phyloP scores from a whole-genome alignment of 495 filamentous ascomycete species.

The Podospora appendiculata region DNA sequence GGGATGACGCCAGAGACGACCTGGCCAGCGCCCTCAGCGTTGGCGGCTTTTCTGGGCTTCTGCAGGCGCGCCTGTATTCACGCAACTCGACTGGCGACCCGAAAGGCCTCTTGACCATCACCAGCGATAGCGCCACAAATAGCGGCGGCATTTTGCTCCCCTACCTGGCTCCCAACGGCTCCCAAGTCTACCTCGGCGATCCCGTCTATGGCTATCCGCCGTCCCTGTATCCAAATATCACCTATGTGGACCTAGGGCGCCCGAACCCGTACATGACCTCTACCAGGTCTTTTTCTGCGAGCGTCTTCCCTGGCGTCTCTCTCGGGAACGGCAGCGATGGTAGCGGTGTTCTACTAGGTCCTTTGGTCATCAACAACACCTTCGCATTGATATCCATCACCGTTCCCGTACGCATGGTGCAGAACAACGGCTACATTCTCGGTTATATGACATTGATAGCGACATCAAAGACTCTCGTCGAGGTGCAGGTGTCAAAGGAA shows the following conservation, averaged over 20 bases:
- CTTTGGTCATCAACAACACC: conserved; percentile 55
- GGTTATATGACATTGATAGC: conserved; percentile 70
- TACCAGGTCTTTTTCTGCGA: conserved; percentile 32
- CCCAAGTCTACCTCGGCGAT: conserved; percentile 50
- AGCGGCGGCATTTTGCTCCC: conserved; percentile 45
- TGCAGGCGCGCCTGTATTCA: conserved; percentile 62
- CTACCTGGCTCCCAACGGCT: conserved; percentile 48
- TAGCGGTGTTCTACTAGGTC: conserved; percentile 57
- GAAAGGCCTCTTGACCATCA: conserved; percentile 52
- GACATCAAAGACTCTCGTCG: conserved; percentile 50
- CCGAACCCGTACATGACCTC: conserved; percentile 25
- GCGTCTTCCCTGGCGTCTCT: conserved; percentile 41
- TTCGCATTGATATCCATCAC: conserved; percentile 78
- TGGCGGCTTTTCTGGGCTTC: conserved; percentile 43
- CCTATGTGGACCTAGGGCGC: conserved; percentile 39
- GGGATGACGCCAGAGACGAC: conserved; percentile 48
- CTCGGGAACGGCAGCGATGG: conserved; percentile 40
- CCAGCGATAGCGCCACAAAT: conserved; percentile 27
- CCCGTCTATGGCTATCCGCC: conserved; percentile 54
- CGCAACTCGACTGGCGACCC: conserved; percentile 49
- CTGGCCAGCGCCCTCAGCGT: conserved; percentile 52
- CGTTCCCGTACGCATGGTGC: conserved; percentile 61
- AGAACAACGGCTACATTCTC: conserved; percentile 48
- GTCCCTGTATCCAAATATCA: conserved; percentile 66
- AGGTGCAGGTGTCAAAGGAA: conserved; percentile 51